Evolutionary conservation across 2,329 filamentous ascomycete species (phyloP).

Genomic region (Colletotrichum shisoi): DNA sequence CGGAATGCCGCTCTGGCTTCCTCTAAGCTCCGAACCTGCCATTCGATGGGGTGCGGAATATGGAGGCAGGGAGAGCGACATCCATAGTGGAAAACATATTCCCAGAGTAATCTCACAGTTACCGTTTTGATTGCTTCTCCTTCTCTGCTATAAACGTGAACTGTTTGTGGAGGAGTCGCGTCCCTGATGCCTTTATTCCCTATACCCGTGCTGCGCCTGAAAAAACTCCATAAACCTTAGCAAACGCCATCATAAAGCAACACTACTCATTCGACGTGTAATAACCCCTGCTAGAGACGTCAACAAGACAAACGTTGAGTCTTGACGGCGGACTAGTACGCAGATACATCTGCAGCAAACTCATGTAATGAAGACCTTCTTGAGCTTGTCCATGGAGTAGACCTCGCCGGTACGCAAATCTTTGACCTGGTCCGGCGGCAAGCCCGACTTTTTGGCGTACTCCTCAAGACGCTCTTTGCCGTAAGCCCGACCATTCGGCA

Average conservation of each 20-base stretch:
- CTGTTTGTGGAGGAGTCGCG: background rate
- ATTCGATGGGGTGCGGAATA: background rate
- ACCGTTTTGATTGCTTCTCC: background rate
- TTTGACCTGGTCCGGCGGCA: constrained; percentile 71
- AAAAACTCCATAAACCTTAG: constrained; percentile 1
- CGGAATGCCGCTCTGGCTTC: background rate
- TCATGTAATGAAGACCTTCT: constrained; percentile 90
- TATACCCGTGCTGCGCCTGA: background rate
- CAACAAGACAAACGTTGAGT: too few species aligned
- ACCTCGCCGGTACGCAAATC: constrained; percentile 80
- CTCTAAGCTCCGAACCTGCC: background rate
- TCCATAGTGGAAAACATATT: background rate
- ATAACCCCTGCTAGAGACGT: background rate
- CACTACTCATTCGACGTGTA: background rate
- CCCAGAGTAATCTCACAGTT: background rate
- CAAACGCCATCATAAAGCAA: background rate
- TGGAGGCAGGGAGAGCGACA: background rate
- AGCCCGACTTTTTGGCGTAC: constrained; percentile 80
- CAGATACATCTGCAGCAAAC: too few species aligned
- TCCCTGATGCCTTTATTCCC: background rate
- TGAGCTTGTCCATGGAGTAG: constrained; percentile 68
- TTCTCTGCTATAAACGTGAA: background rate
- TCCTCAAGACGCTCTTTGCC: constrained; percentile 76
- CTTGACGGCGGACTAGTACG: background rate
- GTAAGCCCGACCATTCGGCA: constrained; percentile 89